Evolutionary conservation across 306 rosid genomes (phyloP), one percentile per base, ranked within the genome.

Genomic region (Calophaca sinica): DNA sequence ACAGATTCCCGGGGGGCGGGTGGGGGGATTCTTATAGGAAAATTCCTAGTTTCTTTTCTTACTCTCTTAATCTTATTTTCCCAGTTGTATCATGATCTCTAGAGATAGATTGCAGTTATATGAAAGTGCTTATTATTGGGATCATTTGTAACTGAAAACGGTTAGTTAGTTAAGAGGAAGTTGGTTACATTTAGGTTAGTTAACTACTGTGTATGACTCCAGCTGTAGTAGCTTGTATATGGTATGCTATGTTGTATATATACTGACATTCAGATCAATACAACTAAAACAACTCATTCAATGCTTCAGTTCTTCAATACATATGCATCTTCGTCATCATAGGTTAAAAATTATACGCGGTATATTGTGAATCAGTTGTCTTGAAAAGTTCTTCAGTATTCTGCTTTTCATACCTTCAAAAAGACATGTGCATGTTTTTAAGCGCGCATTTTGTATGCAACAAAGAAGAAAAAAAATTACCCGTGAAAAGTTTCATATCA

Each of bases 401-500:
- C 46, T 57, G 36, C 7, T 29, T 20, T 35, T 64, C 39, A 28
- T 14, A 65, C 38, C 42, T 58, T 62, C 60, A 80, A 60, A 42
- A 57, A 9, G 9, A 61, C 36, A 53, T 33, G n/a, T 10, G 48
- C 41, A 68, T 61, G 13, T 15, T 45, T 28, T 44, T 32, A 44
- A 48, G 63, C 66, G 64, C n/a, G 61, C 15, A 79, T 49, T 28
- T 11, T 52, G 68, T 54, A 20, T 32, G 52, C 73, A 77, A 85
- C 76, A 45, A 79, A 52, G 14, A 59, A 20, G 26, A 20, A 20
- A 20, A 10, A 53, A 85, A 80, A 62, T 69, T 75, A 88, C 97
- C 98, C 49, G 84, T 86, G 69, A 94, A 83, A 65, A 91, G 86
- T 68, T 88, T 80, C 85, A 70, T 74, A 65, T 91, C 86, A 55